A percentile compares a stretch with the other conserved stretches of the same genome.
Evolutionary conservation across 768 basidiomycete species (phyloP).

Genomic region (Phaffia australis): DNA sequence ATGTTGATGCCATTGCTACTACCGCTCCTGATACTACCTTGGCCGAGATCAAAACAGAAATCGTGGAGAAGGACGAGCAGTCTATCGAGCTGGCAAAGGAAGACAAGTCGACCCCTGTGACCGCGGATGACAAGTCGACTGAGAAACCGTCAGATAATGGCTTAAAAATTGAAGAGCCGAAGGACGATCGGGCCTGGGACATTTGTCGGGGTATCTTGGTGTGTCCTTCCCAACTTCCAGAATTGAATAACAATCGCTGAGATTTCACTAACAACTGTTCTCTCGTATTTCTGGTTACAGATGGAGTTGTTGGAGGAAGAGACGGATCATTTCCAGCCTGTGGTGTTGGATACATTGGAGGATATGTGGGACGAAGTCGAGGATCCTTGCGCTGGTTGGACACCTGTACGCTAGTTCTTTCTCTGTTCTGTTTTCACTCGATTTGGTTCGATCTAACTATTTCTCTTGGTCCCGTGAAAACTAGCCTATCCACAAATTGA

Average conservation of each 20-base stretch:
- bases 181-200: constrained; percentile 17
- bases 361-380: constrained; percentile 26
- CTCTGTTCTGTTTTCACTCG: not conserved
- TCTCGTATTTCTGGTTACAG: constrained; percentile 3
- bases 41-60: not conserved
- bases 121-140: not conserved
- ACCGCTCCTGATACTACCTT: not conserved
- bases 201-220: constrained; percentile 34
- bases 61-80: not conserved
- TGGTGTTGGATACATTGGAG: constrained; percentile 17
- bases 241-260: not conserved
- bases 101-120: not conserved
- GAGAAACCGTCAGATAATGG: not conserved
- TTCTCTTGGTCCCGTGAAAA: too few relatives aligned
- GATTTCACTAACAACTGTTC: not conserved
- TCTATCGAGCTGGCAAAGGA: not conserved
- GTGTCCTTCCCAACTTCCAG: constrained; percentile 23
- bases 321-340: constrained; percentile 26
- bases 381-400: constrained; percentile 30
- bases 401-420: constrained; percentile 2
- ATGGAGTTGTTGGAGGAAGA: constrained; percentile 28
- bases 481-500: constrained; percentile 51
- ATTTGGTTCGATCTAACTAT: constrained; percentile 49
- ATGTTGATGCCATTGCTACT: not conserved
- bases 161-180: not conserved